Conservation (phyloP, 306 rosid species). For the Fragaria ananassa region DNA sequence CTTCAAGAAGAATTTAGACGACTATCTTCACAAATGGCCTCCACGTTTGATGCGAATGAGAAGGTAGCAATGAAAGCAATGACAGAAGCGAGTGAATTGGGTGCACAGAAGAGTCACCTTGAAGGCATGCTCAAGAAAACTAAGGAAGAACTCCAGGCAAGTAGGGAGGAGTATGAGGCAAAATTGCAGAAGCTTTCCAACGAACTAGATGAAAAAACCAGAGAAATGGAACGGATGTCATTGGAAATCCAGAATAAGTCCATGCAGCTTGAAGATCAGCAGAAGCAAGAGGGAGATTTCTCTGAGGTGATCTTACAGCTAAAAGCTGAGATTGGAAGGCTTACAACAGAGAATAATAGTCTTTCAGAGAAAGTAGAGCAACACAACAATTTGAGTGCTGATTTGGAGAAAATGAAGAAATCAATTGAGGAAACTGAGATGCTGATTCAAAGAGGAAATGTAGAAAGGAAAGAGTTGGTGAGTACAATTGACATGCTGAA, state of each 20-base stretch:
- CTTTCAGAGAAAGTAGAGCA: constrained; percentile 47
- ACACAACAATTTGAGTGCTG: constrained; percentile 35
- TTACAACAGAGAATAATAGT: constrained; percentile 38
- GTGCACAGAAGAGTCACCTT: constrained; percentile 47
- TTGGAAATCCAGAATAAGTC: constrained; percentile 61
- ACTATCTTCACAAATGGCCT: constrained; percentile 75
- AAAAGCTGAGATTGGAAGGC: constrained; percentile 56
- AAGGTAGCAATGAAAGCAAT: constrained; percentile 73
- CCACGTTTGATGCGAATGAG: constrained; percentile 83
- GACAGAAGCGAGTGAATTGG: constrained; percentile 65
- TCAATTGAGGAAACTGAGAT: constrained; percentile 53
- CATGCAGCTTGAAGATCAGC: constrained; percentile 53
- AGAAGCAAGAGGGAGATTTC: constrained; percentile 49
- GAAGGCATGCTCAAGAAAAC: constrained; percentile 55
- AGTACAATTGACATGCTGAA: constrained; percentile 43
- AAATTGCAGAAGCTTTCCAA: constrained; percentile 49
- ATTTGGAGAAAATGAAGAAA: constrained; percentile 55
- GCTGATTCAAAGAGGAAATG: constrained; percentile 41
- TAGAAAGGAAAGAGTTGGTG: constrained; percentile 56
- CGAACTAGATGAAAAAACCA: constrained; percentile 45
- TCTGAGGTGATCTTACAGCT: constrained; percentile 52
- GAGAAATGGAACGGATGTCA: constrained; percentile 47
- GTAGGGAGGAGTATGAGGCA: constrained; percentile 41
- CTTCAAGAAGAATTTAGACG: constrained; percentile 84
- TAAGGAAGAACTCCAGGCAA: constrained; percentile 54